These are phyloP conservation scores for Phalaenopsis equestris DNA, from an alignment of 106 monocot species.

Conservation along the genomic window DNA sequence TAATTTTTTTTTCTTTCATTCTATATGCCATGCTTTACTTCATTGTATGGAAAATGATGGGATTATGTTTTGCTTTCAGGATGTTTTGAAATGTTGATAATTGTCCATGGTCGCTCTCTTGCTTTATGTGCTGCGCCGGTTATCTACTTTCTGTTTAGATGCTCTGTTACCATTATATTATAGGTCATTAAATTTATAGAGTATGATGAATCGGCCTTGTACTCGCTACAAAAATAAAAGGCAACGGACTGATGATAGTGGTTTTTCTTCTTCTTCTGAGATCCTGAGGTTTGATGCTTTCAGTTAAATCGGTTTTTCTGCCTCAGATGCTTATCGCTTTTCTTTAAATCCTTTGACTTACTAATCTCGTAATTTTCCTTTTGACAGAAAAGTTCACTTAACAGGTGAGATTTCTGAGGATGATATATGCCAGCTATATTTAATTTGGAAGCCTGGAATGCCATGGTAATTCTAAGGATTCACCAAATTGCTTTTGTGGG, in stretches of 20 bases:
- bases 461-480: constrained; percentile 75
- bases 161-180: background rate
- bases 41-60: background rate
- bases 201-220: constrained; percentile 66
- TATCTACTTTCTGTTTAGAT: constrained; percentile 3
- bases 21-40: background rate
- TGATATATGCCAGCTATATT: constrained; percentile 69
- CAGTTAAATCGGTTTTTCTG: background rate
- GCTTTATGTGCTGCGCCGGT: background rate
- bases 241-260: constrained; percentile 34
- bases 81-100: background rate
- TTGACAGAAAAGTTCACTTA: constrained; percentile 69
- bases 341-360: background rate
- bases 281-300: constrained; percentile 41
- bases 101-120: background rate
- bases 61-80: background rate
- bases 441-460: constrained; percentile 65
- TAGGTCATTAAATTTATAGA: background rate
- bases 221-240: constrained; percentile 81
- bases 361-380: background rate
- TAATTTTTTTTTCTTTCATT: background rate
- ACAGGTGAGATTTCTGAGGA: constrained; percentile 45
- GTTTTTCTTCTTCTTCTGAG: constrained; percentile 26
- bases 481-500: constrained; percentile 96
- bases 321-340: background rate